phyloP scores from a whole-genome alignment of 2,329 filamentous ascomycete genomes.

The Triangularia verruculosa region DNA sequence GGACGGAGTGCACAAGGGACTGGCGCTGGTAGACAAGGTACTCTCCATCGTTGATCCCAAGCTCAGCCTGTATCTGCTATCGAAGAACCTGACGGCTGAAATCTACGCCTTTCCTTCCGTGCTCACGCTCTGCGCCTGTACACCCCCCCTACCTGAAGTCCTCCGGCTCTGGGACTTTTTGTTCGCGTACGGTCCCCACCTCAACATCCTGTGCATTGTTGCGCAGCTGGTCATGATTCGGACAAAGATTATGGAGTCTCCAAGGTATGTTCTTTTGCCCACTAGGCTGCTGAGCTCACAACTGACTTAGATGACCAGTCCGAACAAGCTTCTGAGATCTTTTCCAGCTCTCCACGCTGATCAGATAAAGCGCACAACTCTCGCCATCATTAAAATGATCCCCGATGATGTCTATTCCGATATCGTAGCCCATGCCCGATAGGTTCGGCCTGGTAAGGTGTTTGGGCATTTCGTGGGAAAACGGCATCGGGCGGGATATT shows the following conservation, averaged over 20 bases:
- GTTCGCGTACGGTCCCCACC: slow-evolving; percentile 89
- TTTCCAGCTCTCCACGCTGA: slow-evolving; percentile 82
- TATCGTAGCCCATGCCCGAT: slow-evolving; percentile 76
- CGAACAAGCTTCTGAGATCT: slow-evolving; percentile 85
- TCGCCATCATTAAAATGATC: slow-evolving; percentile 84
- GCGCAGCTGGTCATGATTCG: slow-evolving; percentile 89
- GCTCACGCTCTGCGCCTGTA: slow-evolving; percentile 91
- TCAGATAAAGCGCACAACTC: slow-evolving; percentile 78
- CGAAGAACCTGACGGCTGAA: slow-evolving; percentile 85
- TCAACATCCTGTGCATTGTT: slow-evolving; percentile 96
- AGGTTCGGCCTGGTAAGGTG: not conserved
- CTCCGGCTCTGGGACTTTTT: slow-evolving; percentile 94
- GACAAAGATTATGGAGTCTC: slow-evolving; percentile 76
- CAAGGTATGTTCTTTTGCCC: slow-evolving; percentile 58
- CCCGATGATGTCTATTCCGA: slow-evolving; percentile 87
- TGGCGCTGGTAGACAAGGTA: slow-evolving; percentile 88
- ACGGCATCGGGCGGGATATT: too few relatives aligned
- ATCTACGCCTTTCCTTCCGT: slow-evolving; percentile 97
- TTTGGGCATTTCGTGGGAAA: too few relatives aligned
- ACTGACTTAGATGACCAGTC: slow-evolving; percentile 52
- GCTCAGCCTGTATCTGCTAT: slow-evolving; percentile 76
- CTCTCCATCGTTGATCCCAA: slow-evolving; percentile 88
- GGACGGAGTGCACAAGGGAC: slow-evolving; percentile 92
- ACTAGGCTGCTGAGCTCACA: not conserved
- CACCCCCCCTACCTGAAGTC: slow-evolving; percentile 90